Evolutionary conservation across 2,329 filamentous ascomycete species (phyloP).

Genomic region (Delphinella strobiligena): DNA sequence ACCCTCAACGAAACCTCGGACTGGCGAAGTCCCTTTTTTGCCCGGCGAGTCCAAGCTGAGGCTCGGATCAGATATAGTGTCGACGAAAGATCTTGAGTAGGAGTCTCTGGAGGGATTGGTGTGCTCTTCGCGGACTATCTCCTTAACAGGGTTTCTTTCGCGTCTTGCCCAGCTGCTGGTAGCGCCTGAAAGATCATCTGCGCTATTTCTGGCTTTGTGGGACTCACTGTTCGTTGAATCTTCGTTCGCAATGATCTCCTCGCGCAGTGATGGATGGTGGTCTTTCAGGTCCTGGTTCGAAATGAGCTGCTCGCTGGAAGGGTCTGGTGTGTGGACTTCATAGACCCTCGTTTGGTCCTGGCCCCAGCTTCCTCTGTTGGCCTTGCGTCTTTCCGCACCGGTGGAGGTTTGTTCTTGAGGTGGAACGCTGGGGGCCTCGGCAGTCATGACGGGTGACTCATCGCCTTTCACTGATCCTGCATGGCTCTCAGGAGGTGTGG

Average conservation of each 20-base stretch:
- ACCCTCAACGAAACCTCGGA: conserved; percentile 28
- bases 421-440: background rate
- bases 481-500: conserved; percentile 42
- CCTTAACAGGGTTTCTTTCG: conserved; percentile 11
- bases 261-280: conserved; percentile 16
- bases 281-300: conserved; percentile 13
- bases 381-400: conserved; percentile 6
- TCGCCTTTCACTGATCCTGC: conserved; percentile 25
- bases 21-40: conserved; percentile 19
- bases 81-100: conserved; percentile 28
- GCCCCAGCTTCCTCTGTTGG: conserved; percentile 32
- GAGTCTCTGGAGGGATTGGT: conserved; percentile 3
- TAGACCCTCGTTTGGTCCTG: conserved; percentile 35
- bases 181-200: conserved; percentile 12
- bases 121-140: conserved; percentile 3
- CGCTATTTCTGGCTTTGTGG: background rate
- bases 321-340: conserved; percentile 33
- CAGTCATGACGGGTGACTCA: conserved; percentile 24
- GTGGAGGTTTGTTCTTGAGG: conserved; percentile 6
- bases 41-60: conserved; percentile 19
- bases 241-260: conserved; percentile 27
- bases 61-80: conserved; percentile 29
- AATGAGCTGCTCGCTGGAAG: conserved; percentile 25
- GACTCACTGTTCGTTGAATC: conserved; percentile 13
- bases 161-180: too few species aligned